These are phyloP conservation scores for Ustilago crameri DNA, from an alignment of 1,284 basidiomycete species.

Conservation along the genomic window DNA sequence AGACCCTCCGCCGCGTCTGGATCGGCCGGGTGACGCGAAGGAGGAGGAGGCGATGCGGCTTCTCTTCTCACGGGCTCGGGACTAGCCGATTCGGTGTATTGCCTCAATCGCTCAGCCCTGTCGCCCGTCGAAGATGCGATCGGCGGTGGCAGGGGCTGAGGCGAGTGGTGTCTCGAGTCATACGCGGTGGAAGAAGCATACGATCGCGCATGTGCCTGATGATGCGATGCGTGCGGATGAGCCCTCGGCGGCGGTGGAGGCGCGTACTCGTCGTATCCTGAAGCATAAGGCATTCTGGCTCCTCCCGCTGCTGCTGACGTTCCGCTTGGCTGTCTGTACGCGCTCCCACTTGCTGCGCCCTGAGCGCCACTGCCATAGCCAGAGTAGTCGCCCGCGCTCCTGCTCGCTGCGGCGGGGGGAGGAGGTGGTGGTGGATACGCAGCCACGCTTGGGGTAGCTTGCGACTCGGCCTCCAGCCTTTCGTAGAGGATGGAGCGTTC, in stretches of 20 bases:
- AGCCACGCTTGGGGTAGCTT: conserved; percentile 21
- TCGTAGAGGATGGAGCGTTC: conserved; percentile 76
- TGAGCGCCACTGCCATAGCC: conserved; percentile 1
- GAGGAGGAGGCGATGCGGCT: conserved; percentile 5
- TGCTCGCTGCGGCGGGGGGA: conserved; percentile 1
- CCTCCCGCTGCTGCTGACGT: conserved; percentile 5
- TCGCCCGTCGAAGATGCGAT: conserved; percentile 24
- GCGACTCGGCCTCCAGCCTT: conserved; percentile 53
- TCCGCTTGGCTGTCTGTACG: conserved; percentile 4
- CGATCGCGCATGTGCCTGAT: conserved; percentile 7
- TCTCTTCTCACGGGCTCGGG: conserved; percentile 30
- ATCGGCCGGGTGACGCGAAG: conserved; percentile 7
- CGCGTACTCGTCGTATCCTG: conserved; percentile 30
- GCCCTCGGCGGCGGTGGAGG: conserved; percentile 31
- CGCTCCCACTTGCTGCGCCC: not conserved
- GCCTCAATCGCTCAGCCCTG: conserved; percentile 38
- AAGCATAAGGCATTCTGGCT: conserved; percentile 13
- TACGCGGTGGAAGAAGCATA: conserved; percentile 22
- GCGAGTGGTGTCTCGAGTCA: conserved; percentile 34
- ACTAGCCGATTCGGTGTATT: conserved; percentile 42
- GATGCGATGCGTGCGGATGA: conserved; percentile 14
- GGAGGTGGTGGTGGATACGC: conserved; percentile 22
- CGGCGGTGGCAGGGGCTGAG: conserved; percentile 13
- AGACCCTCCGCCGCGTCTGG: conserved; percentile 5
- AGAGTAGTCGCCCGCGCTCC: not conserved